phyloP scores from a whole-genome alignment of 306 rosid species.

The Sindora glabra region DNA sequence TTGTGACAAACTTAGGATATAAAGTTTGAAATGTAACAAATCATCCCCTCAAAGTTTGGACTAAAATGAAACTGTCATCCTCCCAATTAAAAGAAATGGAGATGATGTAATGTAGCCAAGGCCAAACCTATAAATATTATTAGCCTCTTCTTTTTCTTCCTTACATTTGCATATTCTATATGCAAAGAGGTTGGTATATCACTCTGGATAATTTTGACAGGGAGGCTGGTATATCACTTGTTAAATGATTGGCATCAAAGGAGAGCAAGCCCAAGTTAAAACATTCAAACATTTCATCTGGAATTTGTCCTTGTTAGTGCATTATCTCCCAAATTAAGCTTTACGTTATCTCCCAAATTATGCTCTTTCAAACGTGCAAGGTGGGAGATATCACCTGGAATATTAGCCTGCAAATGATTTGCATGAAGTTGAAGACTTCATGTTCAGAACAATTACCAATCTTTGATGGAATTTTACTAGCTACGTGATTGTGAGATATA shows the following conservation, averaged over 20 bases:
- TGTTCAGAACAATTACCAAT: constrained; percentile 60
- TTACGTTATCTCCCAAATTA: constrained; percentile 56
- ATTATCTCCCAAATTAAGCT: too few species aligned
- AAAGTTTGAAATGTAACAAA: too few species aligned
- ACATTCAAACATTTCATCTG: constrained; percentile 51
- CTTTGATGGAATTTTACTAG: constrained; percentile 48
- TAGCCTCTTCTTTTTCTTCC: constrained; percentile 47
- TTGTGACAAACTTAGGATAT: too few species aligned
- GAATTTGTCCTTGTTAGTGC: constrained; percentile 59
- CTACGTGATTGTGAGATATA: constrained; percentile 42
- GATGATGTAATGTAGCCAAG: constrained; percentile 41
- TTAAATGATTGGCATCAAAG: constrained; percentile 49
- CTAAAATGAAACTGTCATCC: too few species aligned
- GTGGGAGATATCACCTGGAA: constrained; percentile 39
- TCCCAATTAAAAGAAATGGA: too few species aligned
- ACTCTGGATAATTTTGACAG: constrained; percentile 50
- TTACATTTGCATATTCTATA: constrained; percentile 43
- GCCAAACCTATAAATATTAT: constrained; percentile 47
- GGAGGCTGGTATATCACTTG: constrained; percentile 54
- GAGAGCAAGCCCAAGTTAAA: constrained; percentile 40
- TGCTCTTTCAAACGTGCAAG: constrained; percentile 46
- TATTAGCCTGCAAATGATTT: constrained; percentile 35
- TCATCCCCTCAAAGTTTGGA: too few species aligned
- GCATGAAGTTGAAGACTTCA: constrained; percentile 57
- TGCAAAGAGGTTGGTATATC: constrained; percentile 49